Evolutionary conservation across 768 basidiomycete species (phyloP), one percentile per base, ranked within the genome.

Genomic region (Gyrodon lividus): DNA sequence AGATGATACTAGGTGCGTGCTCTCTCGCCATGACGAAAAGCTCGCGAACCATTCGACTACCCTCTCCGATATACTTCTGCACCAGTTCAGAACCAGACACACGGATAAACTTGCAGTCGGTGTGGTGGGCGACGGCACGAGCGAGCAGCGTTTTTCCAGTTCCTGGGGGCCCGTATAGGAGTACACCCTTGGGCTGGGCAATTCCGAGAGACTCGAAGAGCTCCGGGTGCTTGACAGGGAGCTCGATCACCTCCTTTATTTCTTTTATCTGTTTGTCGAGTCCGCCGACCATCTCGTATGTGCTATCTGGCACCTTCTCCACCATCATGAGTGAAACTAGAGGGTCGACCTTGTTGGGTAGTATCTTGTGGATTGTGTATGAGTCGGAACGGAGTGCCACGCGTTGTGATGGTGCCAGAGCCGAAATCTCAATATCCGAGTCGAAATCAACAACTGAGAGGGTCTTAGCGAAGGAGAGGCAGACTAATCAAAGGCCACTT

Each of bases 301-400:
- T 98, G 71, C 90, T 93, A 70, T 98, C 96, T 0, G 96, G 96
- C 0, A 98, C 96, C 70, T 99, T 99, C 74, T 99, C 96, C 10
- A 98, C 96, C 95, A 98, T 98, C 97, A 98, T 98, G 56, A 98
- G 83, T 17, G 94, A 97, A 26, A 98, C 95, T 35, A 98, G 85
- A 4, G 97, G 96, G 70, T 98, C 97, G 62, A 98, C 89, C 74
- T 99, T 98, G 77, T 94, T 97, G 0, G 94, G 94, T 0, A 98
- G 77, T 60, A 98, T 90, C 70, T 92, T 93, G 80, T 98, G 96
- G 56, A 98, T 88, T 41, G 91, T 91, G 72, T 98, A 98, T 3
- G 86, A 92, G 68, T 98, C 96, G 52, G 94, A 95, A 43, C 95
- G 91, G 52, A 99, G 87, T n/a, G 96, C 94, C 48, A 99, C 89